Percentiles rank a stretch among this genome's conserved stretches.
phyloP scores from a whole-genome alignment of 495 filamentous ascomycete species.

The Penicillium bialowiezense region DNA sequence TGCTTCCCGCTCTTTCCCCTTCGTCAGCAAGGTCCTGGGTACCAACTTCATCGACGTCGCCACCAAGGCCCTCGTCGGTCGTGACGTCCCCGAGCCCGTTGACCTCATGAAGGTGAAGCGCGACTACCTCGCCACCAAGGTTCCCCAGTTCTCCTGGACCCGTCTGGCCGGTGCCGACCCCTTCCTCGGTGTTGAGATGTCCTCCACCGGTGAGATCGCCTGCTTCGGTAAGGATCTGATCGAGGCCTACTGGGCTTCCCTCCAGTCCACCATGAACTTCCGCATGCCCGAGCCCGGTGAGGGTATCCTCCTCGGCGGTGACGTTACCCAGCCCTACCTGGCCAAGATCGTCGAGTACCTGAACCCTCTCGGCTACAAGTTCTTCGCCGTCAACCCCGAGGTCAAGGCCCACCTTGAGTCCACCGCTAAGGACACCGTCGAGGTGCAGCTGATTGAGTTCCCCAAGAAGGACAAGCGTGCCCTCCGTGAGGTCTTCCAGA shows the following conservation, averaged over 20 bases:
- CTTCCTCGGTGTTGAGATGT: slow-evolving; percentile 97
- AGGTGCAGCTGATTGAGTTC: slow-evolving; percentile 93
- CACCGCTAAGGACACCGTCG: slow-evolving; percentile 58
- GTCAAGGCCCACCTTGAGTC: slow-evolving; percentile 83
- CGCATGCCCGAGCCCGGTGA: slow-evolving; percentile 88
- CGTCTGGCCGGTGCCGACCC: slow-evolving; percentile 97
- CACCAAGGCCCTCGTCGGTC: slow-evolving; percentile 86
- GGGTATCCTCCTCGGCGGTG: slow-evolving; percentile 90
- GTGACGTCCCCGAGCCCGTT: slow-evolving; percentile 78
- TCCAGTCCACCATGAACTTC: slow-evolving; percentile 99
- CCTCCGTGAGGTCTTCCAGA: slow-evolving; percentile 92
- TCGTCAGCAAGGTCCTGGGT: slow-evolving; percentile 94
- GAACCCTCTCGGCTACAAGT: slow-evolving; percentile 85
- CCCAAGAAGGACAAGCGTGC: slow-evolving; percentile 94
- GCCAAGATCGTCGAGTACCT: slow-evolving; percentile 78
- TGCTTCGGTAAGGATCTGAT: slow-evolving; percentile 95
- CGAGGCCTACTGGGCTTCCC: slow-evolving; percentile 94
- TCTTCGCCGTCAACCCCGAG: slow-evolving; percentile 77
- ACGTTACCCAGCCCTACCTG: slow-evolving; percentile 64
- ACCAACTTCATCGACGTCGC: slow-evolving; percentile 97
- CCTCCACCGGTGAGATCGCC: slow-evolving; percentile 94
- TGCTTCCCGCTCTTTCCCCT: slow-evolving; percentile 96
- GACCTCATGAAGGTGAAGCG: slow-evolving; percentile 88
- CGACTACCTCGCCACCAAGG: slow-evolving; percentile 93
- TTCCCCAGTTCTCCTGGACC: slow-evolving; percentile 98